phyloP scores from a whole-genome alignment of 306 rosid genomes.

The Prosopis cineraria region DNA sequence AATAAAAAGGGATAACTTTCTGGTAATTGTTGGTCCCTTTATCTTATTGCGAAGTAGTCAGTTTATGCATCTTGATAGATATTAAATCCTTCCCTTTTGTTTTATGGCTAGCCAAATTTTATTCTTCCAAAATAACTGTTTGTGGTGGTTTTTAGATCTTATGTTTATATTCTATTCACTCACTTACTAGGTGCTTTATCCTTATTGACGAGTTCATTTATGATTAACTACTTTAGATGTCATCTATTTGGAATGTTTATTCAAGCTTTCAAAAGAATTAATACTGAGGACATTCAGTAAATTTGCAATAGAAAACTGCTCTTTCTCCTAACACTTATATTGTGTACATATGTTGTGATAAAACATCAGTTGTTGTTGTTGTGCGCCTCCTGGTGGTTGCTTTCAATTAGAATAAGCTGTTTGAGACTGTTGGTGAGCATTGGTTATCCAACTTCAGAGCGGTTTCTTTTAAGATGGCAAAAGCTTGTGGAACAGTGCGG shows the following conservation, averaged over 20 bases:
- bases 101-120: slow-evolving; percentile 1
- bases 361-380: neutral
- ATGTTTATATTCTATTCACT: neutral
- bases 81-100: slow-evolving; percentile 12
- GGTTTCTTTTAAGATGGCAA: neutral
- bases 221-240: neutral
- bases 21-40: slow-evolving; percentile 14
- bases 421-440: neutral
- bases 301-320: neutral
- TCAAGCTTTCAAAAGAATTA: neutral
- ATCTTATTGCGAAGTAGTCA: neutral
- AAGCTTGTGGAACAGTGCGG: neutral
- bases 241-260: neutral
- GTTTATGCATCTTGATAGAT: neutral
- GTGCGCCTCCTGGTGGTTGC: neutral
- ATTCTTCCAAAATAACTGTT: neutral
- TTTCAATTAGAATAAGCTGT: neutral
- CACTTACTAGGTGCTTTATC: neutral
- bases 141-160: neutral
- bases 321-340: neutral
- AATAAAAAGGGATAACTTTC: slow-evolving; percentile 6
- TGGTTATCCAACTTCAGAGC: neutral
- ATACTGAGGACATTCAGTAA: neutral
- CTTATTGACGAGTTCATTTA: neutral
- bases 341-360: neutral